Percentiles rank a stretch among this genome's conserved stretches.
Conservation (phyloP, 2,329 filamentous ascomycete genomes). For the Alternaria ventricosa region DNA sequence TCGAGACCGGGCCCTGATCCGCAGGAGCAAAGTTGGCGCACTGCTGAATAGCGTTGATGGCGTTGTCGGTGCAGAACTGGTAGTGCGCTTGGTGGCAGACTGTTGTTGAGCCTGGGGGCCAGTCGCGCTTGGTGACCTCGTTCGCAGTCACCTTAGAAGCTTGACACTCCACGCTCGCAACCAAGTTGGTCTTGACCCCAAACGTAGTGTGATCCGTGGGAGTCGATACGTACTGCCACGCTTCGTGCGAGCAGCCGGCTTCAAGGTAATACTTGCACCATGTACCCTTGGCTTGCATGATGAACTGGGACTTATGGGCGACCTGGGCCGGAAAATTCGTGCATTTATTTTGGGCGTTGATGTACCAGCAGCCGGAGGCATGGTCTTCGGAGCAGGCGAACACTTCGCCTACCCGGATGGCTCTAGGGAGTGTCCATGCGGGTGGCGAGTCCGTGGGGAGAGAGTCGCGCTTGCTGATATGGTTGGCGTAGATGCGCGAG, state of each 20-base stretch:
- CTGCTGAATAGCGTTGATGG: not conserved
- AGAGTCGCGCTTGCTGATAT: not conserved
- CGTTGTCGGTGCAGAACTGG: constrained; percentile 1
- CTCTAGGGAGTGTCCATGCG: not conserved
- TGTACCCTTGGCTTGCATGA: not conserved
- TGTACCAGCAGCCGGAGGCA: not conserved
- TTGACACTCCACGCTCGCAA: not conserved
- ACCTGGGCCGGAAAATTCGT: not conserved
- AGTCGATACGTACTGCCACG: not conserved
- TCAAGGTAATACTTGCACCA: not conserved
- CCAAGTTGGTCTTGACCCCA: not conserved
- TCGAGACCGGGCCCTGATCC: not conserved
- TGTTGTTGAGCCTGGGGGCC: not conserved
- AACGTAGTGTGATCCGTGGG: not conserved
- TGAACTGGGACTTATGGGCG: not conserved
- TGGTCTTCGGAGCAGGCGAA: not conserved
- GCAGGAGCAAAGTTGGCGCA: constrained; percentile 1
- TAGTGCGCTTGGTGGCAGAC: not conserved
- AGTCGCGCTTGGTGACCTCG: not conserved
- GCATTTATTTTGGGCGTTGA: not conserved
- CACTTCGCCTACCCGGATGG: not conserved
- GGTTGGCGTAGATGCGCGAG: not conserved
- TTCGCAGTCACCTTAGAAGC: not conserved
- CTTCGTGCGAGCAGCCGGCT: not conserved
- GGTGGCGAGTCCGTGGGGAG: not conserved